Conservation (phyloP, 208 protist species). For the Leishmania tarentolae region DNA sequence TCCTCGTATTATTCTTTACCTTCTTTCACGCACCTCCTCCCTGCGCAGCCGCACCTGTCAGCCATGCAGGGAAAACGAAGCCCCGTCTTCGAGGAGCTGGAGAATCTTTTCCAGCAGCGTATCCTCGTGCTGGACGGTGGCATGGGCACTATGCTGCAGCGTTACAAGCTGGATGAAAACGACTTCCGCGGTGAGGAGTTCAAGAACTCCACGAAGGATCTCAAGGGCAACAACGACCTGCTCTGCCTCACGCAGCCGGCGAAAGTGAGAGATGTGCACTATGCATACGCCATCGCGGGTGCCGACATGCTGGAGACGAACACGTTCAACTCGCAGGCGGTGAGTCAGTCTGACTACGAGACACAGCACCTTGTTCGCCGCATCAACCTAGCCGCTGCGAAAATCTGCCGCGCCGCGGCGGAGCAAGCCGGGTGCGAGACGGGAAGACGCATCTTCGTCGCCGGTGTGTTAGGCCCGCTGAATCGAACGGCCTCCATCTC, state of each 20-base stretch:
- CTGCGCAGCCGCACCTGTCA: neutral
- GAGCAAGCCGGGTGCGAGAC: slow-evolving; percentile 44
- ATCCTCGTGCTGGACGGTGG: slow-evolving; percentile 94
- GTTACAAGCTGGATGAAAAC: slow-evolving; percentile 77
- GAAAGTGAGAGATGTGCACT: slow-evolving; percentile 91
- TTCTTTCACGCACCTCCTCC: neutral
- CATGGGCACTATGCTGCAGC: slow-evolving; percentile 97
- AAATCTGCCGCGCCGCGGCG: slow-evolving; percentile 67
- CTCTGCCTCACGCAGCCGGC: slow-evolving; percentile 93
- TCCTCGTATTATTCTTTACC: neutral
- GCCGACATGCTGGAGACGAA: slow-evolving; percentile 97
- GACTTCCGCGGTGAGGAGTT: slow-evolving; percentile 90
- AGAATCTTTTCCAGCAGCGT: slow-evolving; percentile 48
- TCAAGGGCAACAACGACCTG: slow-evolving; percentile 98
- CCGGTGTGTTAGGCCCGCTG: slow-evolving; percentile 95
- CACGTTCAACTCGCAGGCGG: slow-evolving; percentile 94
- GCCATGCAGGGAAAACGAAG: slow-evolving; percentile 25
- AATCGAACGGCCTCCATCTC: slow-evolving; percentile 96
- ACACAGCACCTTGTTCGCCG: slow-evolving; percentile 88
- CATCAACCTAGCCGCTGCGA: slow-evolving; percentile 81
- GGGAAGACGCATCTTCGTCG: slow-evolving; percentile 85
- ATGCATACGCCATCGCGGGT: slow-evolving; percentile 93
- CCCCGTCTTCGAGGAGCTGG: slow-evolving; percentile 61
- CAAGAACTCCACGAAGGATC: slow-evolving; percentile 79
- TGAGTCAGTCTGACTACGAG: slow-evolving; percentile 95